A percentile compares a stretch with the other conserved stretches of the same genome.
These are phyloP conservation scores for Cercospora sesami DNA, from an alignment of 2,329 filamentous ascomycete genomes.

Conservation along the genomic window DNA sequence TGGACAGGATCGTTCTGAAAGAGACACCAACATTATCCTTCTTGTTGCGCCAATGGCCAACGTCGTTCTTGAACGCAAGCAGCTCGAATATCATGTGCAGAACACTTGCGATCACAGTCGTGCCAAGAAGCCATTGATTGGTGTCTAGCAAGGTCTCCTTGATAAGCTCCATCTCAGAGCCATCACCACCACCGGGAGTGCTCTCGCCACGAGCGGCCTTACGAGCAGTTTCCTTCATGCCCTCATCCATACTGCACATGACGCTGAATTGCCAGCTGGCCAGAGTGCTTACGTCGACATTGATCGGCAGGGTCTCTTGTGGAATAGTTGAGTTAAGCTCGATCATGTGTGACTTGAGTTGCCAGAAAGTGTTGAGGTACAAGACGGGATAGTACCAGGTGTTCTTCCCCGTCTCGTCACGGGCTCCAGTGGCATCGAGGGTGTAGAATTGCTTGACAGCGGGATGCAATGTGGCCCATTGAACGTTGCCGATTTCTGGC, in stretches of 20 bases:
- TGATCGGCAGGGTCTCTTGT: constrained; percentile 75
- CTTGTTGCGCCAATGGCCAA: constrained; percentile 98
- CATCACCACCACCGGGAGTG: constrained; percentile 77
- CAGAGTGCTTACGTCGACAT: constrained; percentile 79
- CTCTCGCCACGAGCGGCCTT: constrained; percentile 73
- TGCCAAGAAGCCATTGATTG: constrained; percentile 83
- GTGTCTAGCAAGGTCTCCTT: constrained; percentile 94
- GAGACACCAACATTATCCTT: constrained; percentile 98
- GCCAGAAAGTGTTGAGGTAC: constrained; percentile 97
- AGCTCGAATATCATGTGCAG: constrained; percentile 94
- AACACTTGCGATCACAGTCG: constrained; percentile 81
- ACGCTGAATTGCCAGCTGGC: constrained; percentile 86
- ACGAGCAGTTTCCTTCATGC: constrained; percentile 77
- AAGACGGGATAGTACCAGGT: constrained; percentile 91
- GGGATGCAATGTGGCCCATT: constrained; percentile 67
- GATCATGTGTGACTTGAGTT: constrained; percentile 86
- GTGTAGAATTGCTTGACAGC: constrained; percentile 75
- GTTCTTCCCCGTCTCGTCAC: constrained; percentile 81
- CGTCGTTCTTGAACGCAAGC: constrained; percentile 95
- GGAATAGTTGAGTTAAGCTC: constrained; percentile 91
- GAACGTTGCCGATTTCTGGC: constrained; percentile 71
- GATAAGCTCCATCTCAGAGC: constrained; percentile 92
- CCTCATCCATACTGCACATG: constrained; percentile 80
- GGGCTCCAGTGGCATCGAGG: constrained; percentile 75
- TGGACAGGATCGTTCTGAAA: constrained; percentile 91